Evolutionary conservation across 345 rosid species (phyloP).

Genomic region (Rhodamnia rubescens): DNA sequence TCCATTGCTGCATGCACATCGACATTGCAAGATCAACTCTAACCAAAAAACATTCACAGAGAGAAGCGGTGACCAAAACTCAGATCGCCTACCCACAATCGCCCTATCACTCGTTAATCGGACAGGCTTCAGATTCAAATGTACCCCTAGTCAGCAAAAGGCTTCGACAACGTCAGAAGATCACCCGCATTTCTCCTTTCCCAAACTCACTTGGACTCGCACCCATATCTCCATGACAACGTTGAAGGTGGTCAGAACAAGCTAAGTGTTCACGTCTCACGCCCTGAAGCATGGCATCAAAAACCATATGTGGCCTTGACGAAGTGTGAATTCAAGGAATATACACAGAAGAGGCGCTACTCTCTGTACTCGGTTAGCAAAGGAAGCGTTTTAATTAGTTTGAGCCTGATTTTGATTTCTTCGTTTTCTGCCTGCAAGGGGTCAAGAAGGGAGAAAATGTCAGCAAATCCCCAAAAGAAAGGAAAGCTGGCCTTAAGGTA

Average conservation of each 20-base stretch:
- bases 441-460: background rate
- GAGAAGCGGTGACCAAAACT: background rate
- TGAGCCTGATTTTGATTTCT: conserved; percentile 42
- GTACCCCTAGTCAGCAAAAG: background rate
- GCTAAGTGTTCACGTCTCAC: background rate
- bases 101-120: background rate
- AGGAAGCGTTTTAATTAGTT: conserved; percentile 3
- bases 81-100: background rate
- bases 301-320: background rate
- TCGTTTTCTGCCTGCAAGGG: conserved; percentile 63
- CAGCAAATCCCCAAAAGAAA: background rate
- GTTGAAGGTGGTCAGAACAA: background rate
- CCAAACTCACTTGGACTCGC: background rate
- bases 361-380: background rate
- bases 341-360: background rate
- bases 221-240: background rate
- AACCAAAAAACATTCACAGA: background rate
- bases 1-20: background rate
- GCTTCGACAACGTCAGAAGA: background rate
- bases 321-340: background rate
- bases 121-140: background rate
- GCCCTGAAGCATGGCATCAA: background rate
- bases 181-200: background rate
- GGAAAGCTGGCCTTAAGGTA: background rate
- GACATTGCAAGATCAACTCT: background rate